These are phyloP conservation scores for Angophora floribunda DNA, from an alignment of 345 rosid genomes.

Conservation along the genomic window DNA sequence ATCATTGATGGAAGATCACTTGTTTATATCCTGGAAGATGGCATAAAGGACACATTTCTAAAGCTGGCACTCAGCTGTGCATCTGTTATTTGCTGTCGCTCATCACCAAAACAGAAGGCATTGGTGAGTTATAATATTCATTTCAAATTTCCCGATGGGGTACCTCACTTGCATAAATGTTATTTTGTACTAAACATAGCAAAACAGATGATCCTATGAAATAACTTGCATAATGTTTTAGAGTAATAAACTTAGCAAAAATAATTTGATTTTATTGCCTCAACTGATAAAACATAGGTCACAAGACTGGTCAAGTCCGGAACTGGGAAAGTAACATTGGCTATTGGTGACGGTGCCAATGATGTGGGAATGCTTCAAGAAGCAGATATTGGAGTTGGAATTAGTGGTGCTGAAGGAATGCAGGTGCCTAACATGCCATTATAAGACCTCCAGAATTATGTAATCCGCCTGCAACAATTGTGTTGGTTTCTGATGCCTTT, in stretches of 20 bases:
- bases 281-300: conserved; percentile 34
- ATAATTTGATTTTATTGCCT: background rate
- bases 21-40: conserved; percentile 69
- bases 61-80: conserved; percentile 75
- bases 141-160: background rate
- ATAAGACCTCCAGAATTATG: background rate
- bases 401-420: conserved; percentile 98
- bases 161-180: background rate
- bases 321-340: conserved; percentile 71
- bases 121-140: conserved; percentile 39
- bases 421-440: conserved; percentile 34
- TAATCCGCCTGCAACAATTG: background rate
- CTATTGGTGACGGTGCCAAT: conserved; percentile 96
- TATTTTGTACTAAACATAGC: background rate
- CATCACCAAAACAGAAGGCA: conserved; percentile 97
- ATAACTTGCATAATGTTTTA: background rate
- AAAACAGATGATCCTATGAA: background rate
- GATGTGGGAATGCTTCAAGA: conserved; percentile 99
- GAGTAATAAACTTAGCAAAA: background rate
- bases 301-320: conserved; percentile 82
- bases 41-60: conserved; percentile 45
- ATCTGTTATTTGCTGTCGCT: conserved; percentile 92
- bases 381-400: conserved; percentile 93
- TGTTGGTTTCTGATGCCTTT: background rate
- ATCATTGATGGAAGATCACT: conserved; percentile 93